These are phyloP conservation scores for Hippophae gyantsensis DNA, from an alignment of 306 rosid species.

Conservation along the genomic window DNA sequence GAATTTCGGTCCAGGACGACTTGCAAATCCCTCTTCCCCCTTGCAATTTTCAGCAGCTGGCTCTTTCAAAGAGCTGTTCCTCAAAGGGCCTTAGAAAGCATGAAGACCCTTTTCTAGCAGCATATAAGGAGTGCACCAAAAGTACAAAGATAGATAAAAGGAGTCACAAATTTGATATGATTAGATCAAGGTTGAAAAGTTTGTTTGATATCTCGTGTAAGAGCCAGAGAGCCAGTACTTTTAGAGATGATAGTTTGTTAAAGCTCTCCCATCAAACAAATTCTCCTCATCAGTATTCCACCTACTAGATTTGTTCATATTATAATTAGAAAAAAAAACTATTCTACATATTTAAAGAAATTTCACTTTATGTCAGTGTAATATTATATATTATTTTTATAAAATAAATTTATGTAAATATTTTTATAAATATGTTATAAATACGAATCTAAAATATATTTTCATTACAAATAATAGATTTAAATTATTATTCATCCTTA, in stretches of 20 bases:
- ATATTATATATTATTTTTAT: too few relatives aligned
- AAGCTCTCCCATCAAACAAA: conserved; percentile 20
- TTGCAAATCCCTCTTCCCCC: conserved; percentile 70
- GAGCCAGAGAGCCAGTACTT: conserved; percentile 20
- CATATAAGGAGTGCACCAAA: conserved; percentile 62
- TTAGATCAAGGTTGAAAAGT: conserved; percentile 24
- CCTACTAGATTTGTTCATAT: too few relatives aligned
- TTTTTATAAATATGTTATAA: too few relatives aligned
- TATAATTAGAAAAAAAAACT: too few relatives aligned
- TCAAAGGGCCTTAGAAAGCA: conserved; percentile 31
- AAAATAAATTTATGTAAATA: too few relatives aligned
- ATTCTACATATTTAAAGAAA: too few relatives aligned
- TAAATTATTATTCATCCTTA: too few relatives aligned
- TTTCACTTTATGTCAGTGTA: too few relatives aligned
- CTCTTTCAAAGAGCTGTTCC: conserved; percentile 41
- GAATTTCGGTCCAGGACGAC: conserved; percentile 16
- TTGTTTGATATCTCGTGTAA: conserved; percentile 37
- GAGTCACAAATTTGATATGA: conserved; percentile 4
- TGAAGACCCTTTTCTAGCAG: conserved; percentile 62
- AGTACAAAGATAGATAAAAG: conserved; percentile 11
- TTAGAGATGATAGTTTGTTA: conserved; percentile 38
- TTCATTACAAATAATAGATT: too few relatives aligned
- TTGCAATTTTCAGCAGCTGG: conserved; percentile 25
- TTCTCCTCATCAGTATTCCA: too few relatives aligned
- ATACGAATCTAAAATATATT: too few relatives aligned